Percentiles rank a stretch among this genome's conserved stretches.
Conservation (phyloP, 805 yeast species). For the Wickerhamiella shivajii region DNA sequence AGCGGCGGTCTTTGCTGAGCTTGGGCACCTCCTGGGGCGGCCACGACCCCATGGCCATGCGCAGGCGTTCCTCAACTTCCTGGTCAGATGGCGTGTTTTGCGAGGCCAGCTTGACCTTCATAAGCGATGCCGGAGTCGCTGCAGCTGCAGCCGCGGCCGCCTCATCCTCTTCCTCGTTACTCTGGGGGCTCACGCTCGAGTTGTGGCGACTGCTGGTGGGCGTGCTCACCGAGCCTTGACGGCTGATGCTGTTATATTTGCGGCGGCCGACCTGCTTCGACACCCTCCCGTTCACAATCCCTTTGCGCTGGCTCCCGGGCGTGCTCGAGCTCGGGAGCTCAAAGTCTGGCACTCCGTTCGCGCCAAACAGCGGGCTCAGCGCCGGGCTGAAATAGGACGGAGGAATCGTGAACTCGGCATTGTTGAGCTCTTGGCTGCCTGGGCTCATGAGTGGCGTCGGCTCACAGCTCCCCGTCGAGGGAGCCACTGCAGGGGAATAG, state of each 20-base stretch:
- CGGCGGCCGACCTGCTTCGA: slow-evolving; percentile 5
- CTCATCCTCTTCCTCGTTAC: slow-evolving; percentile 3
- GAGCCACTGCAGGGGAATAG: slow-evolving; percentile 5
- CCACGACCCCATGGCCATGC: slow-evolving; percentile 5
- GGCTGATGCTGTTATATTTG: slow-evolving; percentile 1
- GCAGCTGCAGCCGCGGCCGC: slow-evolving; percentile 1
- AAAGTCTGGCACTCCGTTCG: slow-evolving; percentile 5
- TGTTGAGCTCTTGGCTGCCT: background rate
- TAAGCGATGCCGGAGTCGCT: slow-evolving; percentile 6
- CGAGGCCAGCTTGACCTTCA: slow-evolving; percentile 1
- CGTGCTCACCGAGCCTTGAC: background rate
- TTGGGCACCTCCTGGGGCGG: background rate
- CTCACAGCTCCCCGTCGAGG: slow-evolving; percentile 5
- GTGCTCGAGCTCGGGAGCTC: no score
- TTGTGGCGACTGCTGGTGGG: background rate
- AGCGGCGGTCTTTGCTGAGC: slow-evolving; percentile 3
- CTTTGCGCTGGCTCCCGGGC: no score
- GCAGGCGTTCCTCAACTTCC: slow-evolving; percentile 4
- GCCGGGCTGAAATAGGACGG: slow-evolving; percentile 9
- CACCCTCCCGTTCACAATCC: background rate
- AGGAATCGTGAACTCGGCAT: slow-evolving; percentile 6
- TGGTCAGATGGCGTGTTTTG: background rate
- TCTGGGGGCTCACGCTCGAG: slow-evolving; percentile 2
- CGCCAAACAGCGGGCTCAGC: slow-evolving; percentile 4
- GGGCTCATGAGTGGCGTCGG: slow-evolving; percentile 9